A percentile compares a stretch with the other conserved stretches of the same genome.
phyloP scores from a whole-genome alignment of 2,329 filamentous ascomycete species.

The Ampelomyces quisqualis region DNA sequence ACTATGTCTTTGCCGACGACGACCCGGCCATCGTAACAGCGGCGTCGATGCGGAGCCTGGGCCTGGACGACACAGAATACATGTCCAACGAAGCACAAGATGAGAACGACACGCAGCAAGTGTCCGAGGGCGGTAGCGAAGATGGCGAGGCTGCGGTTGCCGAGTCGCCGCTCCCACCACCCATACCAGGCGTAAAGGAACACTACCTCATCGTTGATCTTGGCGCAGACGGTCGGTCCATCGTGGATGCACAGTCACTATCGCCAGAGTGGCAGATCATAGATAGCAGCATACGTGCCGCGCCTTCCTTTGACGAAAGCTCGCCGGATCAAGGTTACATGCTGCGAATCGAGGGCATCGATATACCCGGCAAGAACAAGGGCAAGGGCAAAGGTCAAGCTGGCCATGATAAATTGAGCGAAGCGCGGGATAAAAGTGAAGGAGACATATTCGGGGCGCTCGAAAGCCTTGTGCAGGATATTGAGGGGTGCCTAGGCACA shows the following conservation, averaged over 20 bases:
- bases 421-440: constrained; percentile 32
- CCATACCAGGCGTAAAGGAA: constrained; percentile 52
- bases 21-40: constrained; percentile 74
- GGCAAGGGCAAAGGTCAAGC: constrained; percentile 33
- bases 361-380: constrained; percentile 34
- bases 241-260: constrained; percentile 71
- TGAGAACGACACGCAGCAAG: constrained; percentile 17
- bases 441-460: constrained; percentile 41
- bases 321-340: constrained; percentile 54
- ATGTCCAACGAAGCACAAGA: constrained; percentile 30
- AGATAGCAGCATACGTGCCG: constrained; percentile 54
- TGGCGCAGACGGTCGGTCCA: constrained; percentile 47
- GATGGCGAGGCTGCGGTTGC: constrained; percentile 28
- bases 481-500: constrained; percentile 40
- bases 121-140: constrained; percentile 23
- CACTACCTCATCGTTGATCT: constrained; percentile 61
- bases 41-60: constrained; percentile 59
- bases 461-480: constrained; percentile 40
- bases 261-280: constrained; percentile 72
- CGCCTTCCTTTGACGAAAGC: constrained; percentile 63
- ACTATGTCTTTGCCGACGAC: constrained; percentile 93
- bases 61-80: constrained; percentile 48
- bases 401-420: constrained; percentile 30
- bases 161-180: constrained; percentile 49
- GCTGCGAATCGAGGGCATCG: constrained; percentile 62